Conservation (phyloP, 1,284 basidiomycete genomes). For the Fomitopsis palustris region DNA sequence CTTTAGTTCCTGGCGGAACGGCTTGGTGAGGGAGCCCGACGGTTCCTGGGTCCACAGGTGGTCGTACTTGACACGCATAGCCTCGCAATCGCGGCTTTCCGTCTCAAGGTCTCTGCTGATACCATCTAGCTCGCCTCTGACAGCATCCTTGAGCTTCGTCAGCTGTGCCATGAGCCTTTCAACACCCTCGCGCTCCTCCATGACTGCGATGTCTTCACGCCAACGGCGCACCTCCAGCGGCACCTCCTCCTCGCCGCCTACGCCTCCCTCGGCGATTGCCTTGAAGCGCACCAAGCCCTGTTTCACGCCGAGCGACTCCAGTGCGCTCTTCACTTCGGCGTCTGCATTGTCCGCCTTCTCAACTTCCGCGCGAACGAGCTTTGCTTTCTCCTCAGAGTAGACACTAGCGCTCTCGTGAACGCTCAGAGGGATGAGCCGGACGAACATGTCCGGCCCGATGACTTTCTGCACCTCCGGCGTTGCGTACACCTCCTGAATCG, state of each 20-base stretch:
- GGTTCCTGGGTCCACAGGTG: constrained; percentile 92
- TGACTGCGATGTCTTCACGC: constrained; percentile 71
- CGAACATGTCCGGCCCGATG: constrained; percentile 91
- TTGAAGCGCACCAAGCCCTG: constrained; percentile 75
- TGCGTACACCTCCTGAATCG: constrained; percentile 84
- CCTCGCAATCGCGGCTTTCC: constrained; percentile 82
- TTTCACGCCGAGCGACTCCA: constrained; percentile 85
- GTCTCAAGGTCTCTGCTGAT: constrained; percentile 65
- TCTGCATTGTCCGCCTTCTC: constrained; percentile 87
- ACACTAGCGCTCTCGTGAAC: constrained; percentile 96
- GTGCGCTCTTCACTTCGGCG: constrained; percentile 72
- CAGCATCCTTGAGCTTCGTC: constrained; percentile 56
- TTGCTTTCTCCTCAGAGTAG: constrained; percentile 99
- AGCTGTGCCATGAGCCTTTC: constrained; percentile 62
- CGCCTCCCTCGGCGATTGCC: constrained; percentile 71
- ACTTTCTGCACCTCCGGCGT: constrained; percentile 92
- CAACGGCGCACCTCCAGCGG: constrained; percentile 74
- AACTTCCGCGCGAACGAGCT: constrained; percentile 86
- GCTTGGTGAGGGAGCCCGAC: constrained; percentile 68
- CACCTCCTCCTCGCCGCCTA: constrained; percentile 67
- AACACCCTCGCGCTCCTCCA: constrained; percentile 66
- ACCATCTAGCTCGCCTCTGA: constrained; percentile 59
- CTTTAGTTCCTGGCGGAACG: constrained; percentile 78
- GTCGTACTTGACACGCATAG: constrained; percentile 82
- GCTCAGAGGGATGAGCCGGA: constrained; percentile 85